These are phyloP conservation scores for Fusarium xyrophilum DNA, from an alignment of 2,329 filamentous ascomycete genomes.

Conservation along the genomic window DNA sequence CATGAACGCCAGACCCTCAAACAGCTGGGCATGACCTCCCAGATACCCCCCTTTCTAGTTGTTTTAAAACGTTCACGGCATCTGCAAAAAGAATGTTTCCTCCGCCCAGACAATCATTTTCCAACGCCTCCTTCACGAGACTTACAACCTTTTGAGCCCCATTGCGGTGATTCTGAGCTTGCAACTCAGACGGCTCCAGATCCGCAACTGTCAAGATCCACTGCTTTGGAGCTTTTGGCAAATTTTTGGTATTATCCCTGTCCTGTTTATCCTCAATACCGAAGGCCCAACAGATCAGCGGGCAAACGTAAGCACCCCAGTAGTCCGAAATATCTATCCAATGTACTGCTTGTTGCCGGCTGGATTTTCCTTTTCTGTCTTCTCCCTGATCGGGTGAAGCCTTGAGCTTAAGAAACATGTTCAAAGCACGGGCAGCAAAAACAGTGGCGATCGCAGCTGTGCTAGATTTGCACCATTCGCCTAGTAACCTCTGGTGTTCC, in stretches of 20 bases:
- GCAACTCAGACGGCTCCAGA: conserved; percentile 50
- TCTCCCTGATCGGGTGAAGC: neutral
- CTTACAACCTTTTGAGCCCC: conserved; percentile 56
- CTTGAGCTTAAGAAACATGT: conserved; percentile 51
- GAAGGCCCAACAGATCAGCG: conserved; percentile 67
- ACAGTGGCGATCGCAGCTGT: conserved; percentile 54
- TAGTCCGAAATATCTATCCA: conserved; percentile 56
- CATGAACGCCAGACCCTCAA: conserved; percentile 3
- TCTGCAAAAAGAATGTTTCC: conserved; percentile 60
- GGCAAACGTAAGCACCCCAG: conserved; percentile 64
- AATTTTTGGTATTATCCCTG: conserved; percentile 29
- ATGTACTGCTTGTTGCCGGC: conserved; percentile 14
- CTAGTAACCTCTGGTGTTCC: conserved; percentile 56
- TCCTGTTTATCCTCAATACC: conserved; percentile 46
- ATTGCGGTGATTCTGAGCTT: conserved; percentile 49
- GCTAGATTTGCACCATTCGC: conserved; percentile 54
- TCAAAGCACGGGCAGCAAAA: conserved; percentile 61
- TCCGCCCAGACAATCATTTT: conserved; percentile 57
- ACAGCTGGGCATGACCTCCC: conserved; percentile 38
- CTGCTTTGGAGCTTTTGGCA: conserved; percentile 41
- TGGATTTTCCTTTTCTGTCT: conserved; percentile 3
- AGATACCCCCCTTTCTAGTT: conserved; percentile 54
- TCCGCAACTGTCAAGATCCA: conserved; percentile 53
- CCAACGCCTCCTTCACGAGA: conserved; percentile 55
- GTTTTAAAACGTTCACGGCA: conserved; percentile 59